Evolutionary conservation across 495 filamentous ascomycete species (phyloP).

Genomic region (Antarctomyces pellizariae): DNA sequence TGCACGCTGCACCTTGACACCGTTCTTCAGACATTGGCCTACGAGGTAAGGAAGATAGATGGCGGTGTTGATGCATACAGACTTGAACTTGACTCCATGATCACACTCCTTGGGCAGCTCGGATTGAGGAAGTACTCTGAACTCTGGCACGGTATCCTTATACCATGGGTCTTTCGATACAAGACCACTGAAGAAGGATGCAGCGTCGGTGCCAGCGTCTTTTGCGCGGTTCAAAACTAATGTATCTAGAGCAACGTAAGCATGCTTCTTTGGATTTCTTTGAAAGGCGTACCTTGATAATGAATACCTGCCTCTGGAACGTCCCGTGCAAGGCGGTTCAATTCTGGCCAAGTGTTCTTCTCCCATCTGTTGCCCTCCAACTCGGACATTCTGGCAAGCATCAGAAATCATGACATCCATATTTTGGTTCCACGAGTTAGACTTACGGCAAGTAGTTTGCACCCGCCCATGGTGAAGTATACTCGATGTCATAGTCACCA

Average conservation of each 20-base stretch:
- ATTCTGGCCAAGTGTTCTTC: constrained; percentile 38
- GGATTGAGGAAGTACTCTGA: constrained; percentile 27
- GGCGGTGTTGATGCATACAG: constrained; percentile 77
- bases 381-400: constrained; percentile 1
- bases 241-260: constrained; percentile 18
- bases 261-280: background rate
- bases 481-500: constrained; percentile 93
- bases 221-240: constrained; percentile 40
- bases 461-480: constrained; percentile 85
- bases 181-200: constrained; percentile 26
- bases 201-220: constrained; percentile 22
- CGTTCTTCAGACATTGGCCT: constrained; percentile 46
- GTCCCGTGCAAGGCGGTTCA: constrained; percentile 39
- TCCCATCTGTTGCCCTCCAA: constrained; percentile 28
- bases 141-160: constrained; percentile 47
- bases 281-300: constrained; percentile 36
- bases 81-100: constrained; percentile 48
- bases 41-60: constrained; percentile 72
- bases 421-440: constrained; percentile 10
- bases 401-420: background rate
- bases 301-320: constrained; percentile 79
- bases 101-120: constrained; percentile 37
- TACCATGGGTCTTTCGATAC: constrained; percentile 61
- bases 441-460: constrained; percentile 73
- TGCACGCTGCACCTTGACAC: constrained; percentile 37